Evolutionary conservation across 192 early-diverging fungal genomes (phyloP).

Genomic region (Coemansia sp.): DNA sequence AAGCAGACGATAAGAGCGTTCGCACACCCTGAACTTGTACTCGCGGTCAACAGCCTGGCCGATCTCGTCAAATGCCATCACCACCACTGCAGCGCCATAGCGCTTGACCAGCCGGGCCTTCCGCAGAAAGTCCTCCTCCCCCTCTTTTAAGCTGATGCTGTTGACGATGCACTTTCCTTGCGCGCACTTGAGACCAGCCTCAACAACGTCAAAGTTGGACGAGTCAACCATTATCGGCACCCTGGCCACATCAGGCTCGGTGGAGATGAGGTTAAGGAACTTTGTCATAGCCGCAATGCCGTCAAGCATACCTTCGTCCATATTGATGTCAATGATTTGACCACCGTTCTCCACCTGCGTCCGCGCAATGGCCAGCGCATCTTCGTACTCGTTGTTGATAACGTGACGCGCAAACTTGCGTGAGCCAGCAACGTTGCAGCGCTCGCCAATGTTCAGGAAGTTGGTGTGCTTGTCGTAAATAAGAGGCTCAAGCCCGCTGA

Average conservation of each 20-base stretch:
- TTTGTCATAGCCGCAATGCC: conserved; percentile 91
- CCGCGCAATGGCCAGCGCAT: conserved; percentile 89
- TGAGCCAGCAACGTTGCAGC: conserved; percentile 96
- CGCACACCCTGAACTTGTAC: conserved; percentile 88
- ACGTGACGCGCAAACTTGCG: conserved; percentile 93
- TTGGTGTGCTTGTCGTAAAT: conserved; percentile 77
- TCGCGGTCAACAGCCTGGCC: conserved; percentile 86
- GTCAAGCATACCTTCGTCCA: conserved; percentile 96
- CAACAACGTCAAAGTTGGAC: conserved; percentile 95
- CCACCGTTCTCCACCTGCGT: conserved; percentile 94
- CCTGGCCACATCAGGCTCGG: conserved; percentile 87
- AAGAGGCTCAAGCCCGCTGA: conserved; percentile 87
- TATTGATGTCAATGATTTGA: conserved; percentile 93
- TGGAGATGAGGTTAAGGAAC: conserved; percentile 92
- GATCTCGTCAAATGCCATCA: conserved; percentile 96
- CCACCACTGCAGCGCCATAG: conserved; percentile 93
- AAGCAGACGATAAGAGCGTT: conserved; percentile 86
- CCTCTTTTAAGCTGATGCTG: conserved; percentile 94
- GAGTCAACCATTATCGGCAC: conserved; percentile 96
- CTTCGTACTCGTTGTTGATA: conserved; percentile 89
- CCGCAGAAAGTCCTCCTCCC: conserved; percentile 87
- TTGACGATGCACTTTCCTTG: conserved; percentile 99
- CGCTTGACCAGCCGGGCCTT: conserved; percentile 86
- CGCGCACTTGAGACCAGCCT: conserved; percentile 92
- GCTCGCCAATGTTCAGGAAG: conserved; percentile 95